phyloP scores from a whole-genome alignment of 306 rosid genomes.

The Luffa aegyptiaca region DNA sequence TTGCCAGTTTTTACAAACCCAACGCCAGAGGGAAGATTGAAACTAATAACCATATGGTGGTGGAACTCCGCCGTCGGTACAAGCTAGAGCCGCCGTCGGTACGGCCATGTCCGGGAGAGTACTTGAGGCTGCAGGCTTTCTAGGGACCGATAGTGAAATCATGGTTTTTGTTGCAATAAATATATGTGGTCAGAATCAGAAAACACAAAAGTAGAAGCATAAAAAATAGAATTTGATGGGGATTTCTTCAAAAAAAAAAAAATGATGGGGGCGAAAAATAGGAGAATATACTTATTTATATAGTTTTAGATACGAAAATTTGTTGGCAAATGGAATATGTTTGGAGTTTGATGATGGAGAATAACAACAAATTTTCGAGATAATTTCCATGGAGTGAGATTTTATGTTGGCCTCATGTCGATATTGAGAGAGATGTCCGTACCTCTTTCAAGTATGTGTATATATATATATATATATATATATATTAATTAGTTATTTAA shows the following conservation, averaged over 20 bases:
- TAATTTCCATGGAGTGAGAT: neutral
- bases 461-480: neutral
- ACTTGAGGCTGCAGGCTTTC: neutral
- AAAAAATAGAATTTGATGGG: neutral
- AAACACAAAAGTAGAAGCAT: neutral
- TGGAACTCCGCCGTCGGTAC: neutral
- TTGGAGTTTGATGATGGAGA: neutral
- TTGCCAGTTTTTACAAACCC: slow-evolving; percentile 38
- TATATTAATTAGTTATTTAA: too few relatives aligned
- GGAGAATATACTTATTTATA: neutral
- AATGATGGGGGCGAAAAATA: neutral
- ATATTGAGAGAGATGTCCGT: neutral
- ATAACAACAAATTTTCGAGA: neutral
- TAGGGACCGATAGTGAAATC: neutral
- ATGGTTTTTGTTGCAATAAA: neutral
- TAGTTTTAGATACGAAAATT: neutral
- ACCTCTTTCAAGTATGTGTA: neutral
- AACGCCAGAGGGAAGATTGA: neutral
- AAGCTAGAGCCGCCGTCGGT: neutral
- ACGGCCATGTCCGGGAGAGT: neutral
- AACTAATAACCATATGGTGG: neutral
- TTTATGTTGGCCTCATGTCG: neutral
- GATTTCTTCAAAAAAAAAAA: neutral
- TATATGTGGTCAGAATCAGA: neutral
- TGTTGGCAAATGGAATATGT: neutral